Evolutionary conservation across 2,329 filamentous ascomycete genomes (phyloP).

Genomic region (Fusarium lyarnte): DNA sequence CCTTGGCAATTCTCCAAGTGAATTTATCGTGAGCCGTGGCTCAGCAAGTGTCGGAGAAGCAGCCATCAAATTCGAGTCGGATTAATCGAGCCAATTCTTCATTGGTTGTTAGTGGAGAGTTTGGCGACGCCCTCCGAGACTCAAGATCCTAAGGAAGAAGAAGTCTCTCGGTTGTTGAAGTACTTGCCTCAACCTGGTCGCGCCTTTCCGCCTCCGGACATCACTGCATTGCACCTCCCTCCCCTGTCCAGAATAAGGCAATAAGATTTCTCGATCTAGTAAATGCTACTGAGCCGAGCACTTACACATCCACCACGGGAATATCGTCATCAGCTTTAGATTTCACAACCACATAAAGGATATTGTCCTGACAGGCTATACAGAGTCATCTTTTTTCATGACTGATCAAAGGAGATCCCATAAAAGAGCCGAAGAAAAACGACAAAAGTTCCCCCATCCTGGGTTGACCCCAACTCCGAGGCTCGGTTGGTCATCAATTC

Average conservation of each 20-base stretch:
- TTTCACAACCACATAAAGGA: background rate
- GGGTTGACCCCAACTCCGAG: background rate
- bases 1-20: background rate
- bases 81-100: background rate
- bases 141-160: background rate
- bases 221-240: background rate
- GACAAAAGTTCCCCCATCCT: background rate
- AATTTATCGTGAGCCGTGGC: background rate
- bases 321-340: background rate
- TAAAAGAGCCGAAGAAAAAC: background rate
- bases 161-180: background rate
- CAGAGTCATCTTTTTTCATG: background rate
- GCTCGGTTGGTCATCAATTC: background rate
- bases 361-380: background rate
- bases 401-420: background rate
- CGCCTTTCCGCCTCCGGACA: conserved; percentile 32
- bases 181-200: background rate
- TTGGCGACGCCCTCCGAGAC: background rate
- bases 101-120: background rate
- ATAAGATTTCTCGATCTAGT: background rate
- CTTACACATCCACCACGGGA: background rate
- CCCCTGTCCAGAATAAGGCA: background rate
- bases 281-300: background rate
- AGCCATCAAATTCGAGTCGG: background rate
- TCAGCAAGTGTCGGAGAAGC: background rate